Base-by-base conservation (phyloP, 345 rosid genomes). In the Adansonia digitata region DNA sequence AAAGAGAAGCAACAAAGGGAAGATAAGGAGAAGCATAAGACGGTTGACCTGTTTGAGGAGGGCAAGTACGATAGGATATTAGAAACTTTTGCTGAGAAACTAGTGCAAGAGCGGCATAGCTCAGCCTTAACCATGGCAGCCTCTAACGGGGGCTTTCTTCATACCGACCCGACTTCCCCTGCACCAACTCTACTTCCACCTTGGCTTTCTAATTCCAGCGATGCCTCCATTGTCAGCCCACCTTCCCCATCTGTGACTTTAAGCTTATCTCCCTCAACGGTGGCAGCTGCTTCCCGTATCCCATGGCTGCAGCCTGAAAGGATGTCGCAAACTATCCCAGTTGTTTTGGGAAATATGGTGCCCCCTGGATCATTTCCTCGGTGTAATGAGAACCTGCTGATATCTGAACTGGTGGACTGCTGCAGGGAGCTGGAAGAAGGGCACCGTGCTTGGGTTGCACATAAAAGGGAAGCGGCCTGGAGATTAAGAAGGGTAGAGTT, bases 1-100 rank as follows among this genome's bases (percentile, higher is more conserved):
- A 95, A 93, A 63, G 99, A 95, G 85, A 95, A 90, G 90, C 94
- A 91, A 56, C 93, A 85, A 51, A 87, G 98, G 77, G 99, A 93
- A 77, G 94, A 87, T 53, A 91, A 95, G 81, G 97, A 90, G 83
- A 89, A 77, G 71, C 86, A 84, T 78, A 89, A 82, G 81, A 68
- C 83, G 27, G 85, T 84, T 66, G 88, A 91, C 49, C 91, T 97
- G 13, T 84, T 93, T 15, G 99, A 91, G 40, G 93, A 91, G 84
- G 85, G 91, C 24, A 95, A 91, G 77, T 95, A 95, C 88, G 97
- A 95, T 64, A 76, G 90, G 65, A 93, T 93, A 63, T 83, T 95
- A 35, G 98, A 95, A 79, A 93, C 89, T 45, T 95, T 95, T 43
- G 99, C 98, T 0, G 99, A 95, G 86, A 95, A 93, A 84, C 84